These are phyloP conservation scores for Eudorina sp. DNA, from an alignment of 139 green algal genomes.

Conservation along the genomic window DNA sequence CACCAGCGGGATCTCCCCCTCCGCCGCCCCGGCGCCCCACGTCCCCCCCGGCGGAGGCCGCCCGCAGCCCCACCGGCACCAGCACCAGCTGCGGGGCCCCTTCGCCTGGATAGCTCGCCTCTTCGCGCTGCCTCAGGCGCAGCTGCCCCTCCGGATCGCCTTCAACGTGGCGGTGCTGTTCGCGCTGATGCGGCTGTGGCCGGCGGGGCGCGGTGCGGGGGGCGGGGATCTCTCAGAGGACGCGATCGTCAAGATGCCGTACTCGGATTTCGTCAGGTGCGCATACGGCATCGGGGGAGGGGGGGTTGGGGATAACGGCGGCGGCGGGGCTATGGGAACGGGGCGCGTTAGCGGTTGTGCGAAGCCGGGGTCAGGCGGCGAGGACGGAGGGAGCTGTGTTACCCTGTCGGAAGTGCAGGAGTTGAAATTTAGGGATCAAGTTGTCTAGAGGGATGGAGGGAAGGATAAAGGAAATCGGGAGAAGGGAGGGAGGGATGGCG, in stretches of 20 bases:
- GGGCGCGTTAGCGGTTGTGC: too few species aligned
- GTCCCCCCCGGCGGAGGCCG: neutral
- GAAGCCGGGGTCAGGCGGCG: too few species aligned
- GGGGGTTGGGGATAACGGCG: too few species aligned
- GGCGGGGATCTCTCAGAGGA: conserved; percentile 20
- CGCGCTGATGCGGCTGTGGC: conserved; percentile 78
- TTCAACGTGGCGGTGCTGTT: conserved; percentile 73
- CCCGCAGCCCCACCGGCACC: conserved; percentile 7
- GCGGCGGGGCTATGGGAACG: too few species aligned
- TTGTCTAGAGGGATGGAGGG: too few species aligned
- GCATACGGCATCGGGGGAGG: too few species aligned
- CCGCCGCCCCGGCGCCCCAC: neutral
- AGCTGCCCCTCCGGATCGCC: conserved; percentile 56
- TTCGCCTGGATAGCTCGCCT: conserved; percentile 9
- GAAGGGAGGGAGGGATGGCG: too few species aligned
- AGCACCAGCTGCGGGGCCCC: neutral
- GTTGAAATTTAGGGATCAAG: too few species aligned
- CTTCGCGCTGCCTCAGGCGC: neutral
- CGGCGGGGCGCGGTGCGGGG: conserved; percentile 42
- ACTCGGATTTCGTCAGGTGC: conserved; percentile 82
- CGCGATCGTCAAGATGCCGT: conserved; percentile 65
- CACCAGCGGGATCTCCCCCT: neutral
- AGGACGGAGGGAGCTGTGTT: too few species aligned
- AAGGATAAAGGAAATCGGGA: too few species aligned
- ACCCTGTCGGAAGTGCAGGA: too few species aligned